phyloP scores from a whole-genome alignment of 2,329 filamentous ascomycete genomes.

The Curvularia spicifera region DNA sequence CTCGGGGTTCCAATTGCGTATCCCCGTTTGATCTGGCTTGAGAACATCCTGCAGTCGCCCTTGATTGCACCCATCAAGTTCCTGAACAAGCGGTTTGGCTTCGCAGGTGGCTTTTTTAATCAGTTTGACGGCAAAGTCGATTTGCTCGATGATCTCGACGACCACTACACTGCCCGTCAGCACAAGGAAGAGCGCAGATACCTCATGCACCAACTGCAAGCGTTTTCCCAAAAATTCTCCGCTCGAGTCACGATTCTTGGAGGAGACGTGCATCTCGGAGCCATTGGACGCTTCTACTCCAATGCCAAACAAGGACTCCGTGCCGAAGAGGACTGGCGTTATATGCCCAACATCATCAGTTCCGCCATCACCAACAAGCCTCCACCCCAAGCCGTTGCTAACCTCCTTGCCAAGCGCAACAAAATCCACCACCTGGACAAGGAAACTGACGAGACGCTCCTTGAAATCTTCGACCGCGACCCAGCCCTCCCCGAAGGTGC shows the following conservation, averaged over 20 bases:
- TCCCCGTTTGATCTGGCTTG: slow-evolving; percentile 88
- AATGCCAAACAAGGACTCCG: slow-evolving; percentile 62
- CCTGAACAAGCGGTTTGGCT: slow-evolving; percentile 85
- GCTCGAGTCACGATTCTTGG: slow-evolving; percentile 67
- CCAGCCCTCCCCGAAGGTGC: slow-evolving; percentile 49
- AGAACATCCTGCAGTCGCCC: slow-evolving; percentile 87
- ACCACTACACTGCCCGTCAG: slow-evolving; percentile 84
- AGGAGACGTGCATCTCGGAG: slow-evolving; percentile 69
- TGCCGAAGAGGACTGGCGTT: slow-evolving; percentile 65
- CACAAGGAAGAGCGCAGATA: slow-evolving; percentile 87
- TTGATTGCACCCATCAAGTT: slow-evolving; percentile 88
- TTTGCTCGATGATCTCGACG: slow-evolving; percentile 69
- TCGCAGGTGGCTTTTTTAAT: slow-evolving; percentile 88
- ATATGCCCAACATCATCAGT: slow-evolving; percentile 69
- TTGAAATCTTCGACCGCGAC: slow-evolving; percentile 67
- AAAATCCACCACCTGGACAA: slow-evolving; percentile 70
- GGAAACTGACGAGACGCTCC: slow-evolving; percentile 68
- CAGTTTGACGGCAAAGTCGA: slow-evolving; percentile 82
- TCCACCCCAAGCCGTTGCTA: slow-evolving; percentile 69
- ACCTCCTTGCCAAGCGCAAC: slow-evolving; percentile 66
- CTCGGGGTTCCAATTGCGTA: slow-evolving; percentile 75
- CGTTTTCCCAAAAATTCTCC: slow-evolving; percentile 61
- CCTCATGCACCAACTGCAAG: slow-evolving; percentile 70
- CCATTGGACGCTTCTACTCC: slow-evolving; percentile 69
- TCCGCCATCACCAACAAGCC: slow-evolving; percentile 73